phyloP scores from a whole-genome alignment of 1,139 yeast species.

The Chernovozyma aurita region DNA sequence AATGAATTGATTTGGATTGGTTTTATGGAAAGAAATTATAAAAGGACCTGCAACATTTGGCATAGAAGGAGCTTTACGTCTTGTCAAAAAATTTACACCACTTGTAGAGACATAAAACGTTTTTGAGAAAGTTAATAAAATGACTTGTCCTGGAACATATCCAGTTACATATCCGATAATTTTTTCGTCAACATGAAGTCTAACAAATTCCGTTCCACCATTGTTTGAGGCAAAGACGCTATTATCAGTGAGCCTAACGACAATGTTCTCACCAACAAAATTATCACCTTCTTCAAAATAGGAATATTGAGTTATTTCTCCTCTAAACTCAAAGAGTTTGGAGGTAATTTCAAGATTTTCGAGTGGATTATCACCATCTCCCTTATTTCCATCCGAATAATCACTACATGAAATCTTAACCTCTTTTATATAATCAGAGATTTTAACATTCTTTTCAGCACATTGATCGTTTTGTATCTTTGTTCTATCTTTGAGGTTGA shows the following conservation, averaged over 20 bases:
- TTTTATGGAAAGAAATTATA: constrained; percentile 54
- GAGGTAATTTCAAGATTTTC: neutral
- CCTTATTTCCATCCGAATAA: constrained; percentile 26
- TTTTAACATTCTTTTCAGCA: constrained; percentile 25
- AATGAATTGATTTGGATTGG: constrained; percentile 53
- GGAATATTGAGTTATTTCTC: constrained; percentile 48
- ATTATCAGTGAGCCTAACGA: constrained; percentile 53
- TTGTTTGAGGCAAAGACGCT: constrained; percentile 65
- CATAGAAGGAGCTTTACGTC: constrained; percentile 47
- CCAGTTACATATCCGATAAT: constrained; percentile 58
- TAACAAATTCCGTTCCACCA: constrained; percentile 64
- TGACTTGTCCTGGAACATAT: constrained; percentile 58
- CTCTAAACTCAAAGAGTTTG: constrained; percentile 28
- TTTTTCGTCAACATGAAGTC: constrained; percentile 43
- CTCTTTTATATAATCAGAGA: constrained; percentile 20
- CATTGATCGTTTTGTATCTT: constrained; percentile 50
- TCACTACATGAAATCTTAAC: constrained; percentile 30
- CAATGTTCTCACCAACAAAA: constrained; percentile 63
- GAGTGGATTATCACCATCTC: constrained; percentile 17
- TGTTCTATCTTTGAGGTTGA: constrained; percentile 32
- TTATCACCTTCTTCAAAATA: constrained; percentile 52
- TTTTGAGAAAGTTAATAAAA: constrained; percentile 50
- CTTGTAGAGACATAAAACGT: constrained; percentile 57
- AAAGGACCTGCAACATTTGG: constrained; percentile 34
- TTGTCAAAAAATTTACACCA: constrained; percentile 58